phyloP scores from a whole-genome alignment of 2,329 filamentous ascomycete genomes.

The Pseudogymnoascus sp. region DNA sequence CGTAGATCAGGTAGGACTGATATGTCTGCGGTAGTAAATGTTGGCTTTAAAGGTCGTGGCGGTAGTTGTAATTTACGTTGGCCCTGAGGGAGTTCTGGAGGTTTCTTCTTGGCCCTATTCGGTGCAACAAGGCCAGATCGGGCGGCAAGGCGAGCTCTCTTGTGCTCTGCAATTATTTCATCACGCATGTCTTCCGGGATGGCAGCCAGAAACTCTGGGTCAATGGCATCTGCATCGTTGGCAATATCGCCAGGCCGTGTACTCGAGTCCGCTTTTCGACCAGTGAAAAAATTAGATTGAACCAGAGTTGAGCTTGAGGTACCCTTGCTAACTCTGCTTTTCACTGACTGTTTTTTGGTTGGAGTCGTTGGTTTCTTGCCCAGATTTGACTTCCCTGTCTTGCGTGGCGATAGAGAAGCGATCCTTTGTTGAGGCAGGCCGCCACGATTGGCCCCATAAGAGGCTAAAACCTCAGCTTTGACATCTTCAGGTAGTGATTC shows the following conservation, averaged over 20 bases:
- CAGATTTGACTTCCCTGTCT: slow-evolving; percentile 44
- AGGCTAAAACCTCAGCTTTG: slow-evolving; percentile 70
- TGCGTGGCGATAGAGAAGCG: slow-evolving; percentile 44
- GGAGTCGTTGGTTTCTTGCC: slow-evolving; percentile 51
- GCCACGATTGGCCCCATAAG: slow-evolving; percentile 43
- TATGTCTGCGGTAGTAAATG: slow-evolving; percentile 54
- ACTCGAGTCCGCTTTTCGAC: slow-evolving; percentile 25
- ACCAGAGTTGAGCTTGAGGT: slow-evolving; percentile 53
- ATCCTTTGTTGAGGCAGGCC: slow-evolving; percentile 24
- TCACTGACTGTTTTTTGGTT: slow-evolving; percentile 54
- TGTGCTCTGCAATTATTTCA: slow-evolving; percentile 72
- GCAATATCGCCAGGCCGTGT: neutral
- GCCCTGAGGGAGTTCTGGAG: slow-evolving; percentile 16
- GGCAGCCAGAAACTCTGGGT: slow-evolving; percentile 69
- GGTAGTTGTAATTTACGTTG: slow-evolving; percentile 37
- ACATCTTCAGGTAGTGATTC: slow-evolving; percentile 78
- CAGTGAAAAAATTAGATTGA: slow-evolving; percentile 65
- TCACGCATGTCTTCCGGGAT: slow-evolving; percentile 71
- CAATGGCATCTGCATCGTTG: slow-evolving; percentile 37
- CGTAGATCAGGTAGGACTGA: slow-evolving; percentile 56
- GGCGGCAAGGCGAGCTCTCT: slow-evolving; percentile 51
- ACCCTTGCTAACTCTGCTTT: slow-evolving; percentile 41
- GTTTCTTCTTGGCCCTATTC: slow-evolving; percentile 16
- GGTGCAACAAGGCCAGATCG: slow-evolving; percentile 41
- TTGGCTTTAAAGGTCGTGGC: slow-evolving; percentile 45